These are phyloP conservation scores for Epithele typhae DNA, from an alignment of 768 basidiomycete species.

Conservation along the genomic window DNA sequence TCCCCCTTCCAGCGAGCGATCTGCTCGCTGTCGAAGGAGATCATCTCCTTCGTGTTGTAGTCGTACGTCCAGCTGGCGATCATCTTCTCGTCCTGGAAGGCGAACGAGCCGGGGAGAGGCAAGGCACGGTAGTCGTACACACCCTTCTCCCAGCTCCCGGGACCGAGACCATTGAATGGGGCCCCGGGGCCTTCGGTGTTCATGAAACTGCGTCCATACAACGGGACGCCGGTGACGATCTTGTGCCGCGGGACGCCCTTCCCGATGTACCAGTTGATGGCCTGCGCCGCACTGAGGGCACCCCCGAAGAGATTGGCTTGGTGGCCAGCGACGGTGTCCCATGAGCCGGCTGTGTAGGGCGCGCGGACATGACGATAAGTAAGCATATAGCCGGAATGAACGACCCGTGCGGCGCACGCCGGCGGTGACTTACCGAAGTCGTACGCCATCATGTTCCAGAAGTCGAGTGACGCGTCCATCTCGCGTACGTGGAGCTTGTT, in stretches of 20 bases:
- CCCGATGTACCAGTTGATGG: constrained; percentile 65
- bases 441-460: constrained; percentile 98
- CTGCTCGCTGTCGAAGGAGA: constrained; percentile 74
- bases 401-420: background rate
- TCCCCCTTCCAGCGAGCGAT: constrained; percentile 71
- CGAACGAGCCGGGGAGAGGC: constrained; percentile 67
- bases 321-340: constrained; percentile 68
- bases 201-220: constrained; percentile 91
- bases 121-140: constrained; percentile 92
- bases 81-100: constrained; percentile 59
- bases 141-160: constrained; percentile 87
- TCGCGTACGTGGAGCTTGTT: constrained; percentile 70
- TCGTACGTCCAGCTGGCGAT: constrained; percentile 87
- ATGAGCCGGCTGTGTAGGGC: constrained; percentile 57
- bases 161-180: constrained; percentile 78
- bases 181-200: constrained; percentile 79
- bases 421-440: constrained; percentile 57
- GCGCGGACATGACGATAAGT: background rate
- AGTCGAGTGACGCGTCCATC: constrained; percentile 87
- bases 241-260: constrained; percentile 75
- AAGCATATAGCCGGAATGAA: background rate
- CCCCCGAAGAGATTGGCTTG: constrained; percentile 83
- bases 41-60: constrained; percentile 66
- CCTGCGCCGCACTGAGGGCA: constrained; percentile 55
- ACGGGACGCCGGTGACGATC: constrained; percentile 85